These are phyloP conservation scores for Alnus rubra DNA, from an alignment of 306 rosid genomes.

Conservation along the genomic window DNA sequence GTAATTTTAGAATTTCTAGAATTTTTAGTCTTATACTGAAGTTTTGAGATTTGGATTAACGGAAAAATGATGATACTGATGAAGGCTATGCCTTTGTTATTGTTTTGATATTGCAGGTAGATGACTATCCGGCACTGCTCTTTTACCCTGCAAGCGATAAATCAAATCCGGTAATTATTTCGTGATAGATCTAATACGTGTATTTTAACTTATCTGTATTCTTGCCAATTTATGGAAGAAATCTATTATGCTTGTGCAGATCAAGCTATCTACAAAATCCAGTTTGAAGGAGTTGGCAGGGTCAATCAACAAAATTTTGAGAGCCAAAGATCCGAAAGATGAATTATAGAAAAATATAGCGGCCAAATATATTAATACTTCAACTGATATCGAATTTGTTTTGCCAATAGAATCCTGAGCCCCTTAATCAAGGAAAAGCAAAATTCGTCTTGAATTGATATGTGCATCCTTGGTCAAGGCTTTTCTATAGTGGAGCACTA, in stretches of 20 bases:
- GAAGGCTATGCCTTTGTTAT: slow-evolving; percentile 9
- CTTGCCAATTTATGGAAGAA: background rate
- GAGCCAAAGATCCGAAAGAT: slow-evolving; percentile 56
- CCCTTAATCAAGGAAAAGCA: background rate
- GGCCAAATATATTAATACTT: slow-evolving; percentile 6
- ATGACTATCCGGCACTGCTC: slow-evolving; percentile 77
- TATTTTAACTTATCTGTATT: slow-evolving; percentile 2
- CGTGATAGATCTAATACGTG: background rate
- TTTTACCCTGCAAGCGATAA: slow-evolving; percentile 63
- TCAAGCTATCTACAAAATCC: slow-evolving; percentile 66
- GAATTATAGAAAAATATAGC: slow-evolving; percentile 54
- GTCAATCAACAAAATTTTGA: slow-evolving; percentile 64
- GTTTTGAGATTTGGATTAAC: background rate
- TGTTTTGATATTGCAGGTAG: slow-evolving; percentile 48
- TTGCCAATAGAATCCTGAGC: background rate
- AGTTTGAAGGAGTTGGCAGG: slow-evolving; percentile 84
- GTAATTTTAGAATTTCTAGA: slow-evolving; percentile 15
- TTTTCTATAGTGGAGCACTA: background rate
- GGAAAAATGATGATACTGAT: slow-evolving; percentile 21
- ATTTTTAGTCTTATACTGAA: slow-evolving; percentile 12
- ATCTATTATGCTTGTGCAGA: slow-evolving; percentile 53
- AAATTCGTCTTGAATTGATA: background rate
- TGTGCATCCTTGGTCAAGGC: background rate
- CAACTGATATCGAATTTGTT: background rate
- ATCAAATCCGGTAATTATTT: slow-evolving; percentile 69